These are phyloP conservation scores for Fomitopsis pulvina DNA, from an alignment of 768 basidiomycete genomes.

Conservation along the genomic window DNA sequence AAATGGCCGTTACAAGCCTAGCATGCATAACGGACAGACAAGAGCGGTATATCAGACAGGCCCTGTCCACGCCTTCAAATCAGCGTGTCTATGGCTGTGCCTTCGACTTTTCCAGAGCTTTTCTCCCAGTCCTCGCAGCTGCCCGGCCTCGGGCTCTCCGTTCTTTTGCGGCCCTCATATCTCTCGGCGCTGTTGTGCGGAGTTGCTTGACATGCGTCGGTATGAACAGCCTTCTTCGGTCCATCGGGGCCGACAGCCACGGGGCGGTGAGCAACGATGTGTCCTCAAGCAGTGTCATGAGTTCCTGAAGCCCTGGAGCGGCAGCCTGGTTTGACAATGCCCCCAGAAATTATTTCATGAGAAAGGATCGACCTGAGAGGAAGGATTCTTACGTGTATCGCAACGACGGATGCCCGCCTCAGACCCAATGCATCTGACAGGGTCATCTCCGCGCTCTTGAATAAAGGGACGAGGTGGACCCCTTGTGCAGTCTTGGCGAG, in stretches of 20 bases:
- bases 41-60: neutral
- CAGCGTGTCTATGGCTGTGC: too few species aligned
- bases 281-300: constrained; percentile 34
- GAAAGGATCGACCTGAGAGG: too few species aligned
- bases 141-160: constrained; percentile 42
- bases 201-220: constrained; percentile 81
- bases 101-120: neutral
- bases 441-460: constrained; percentile 55
- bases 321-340: constrained; percentile 27
- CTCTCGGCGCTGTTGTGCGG: constrained; percentile 69
- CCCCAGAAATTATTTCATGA: neutral
- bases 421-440: constrained; percentile 61
- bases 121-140: constrained; percentile 35
- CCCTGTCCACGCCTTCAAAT: neutral
- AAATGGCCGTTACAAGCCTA: too few species aligned
- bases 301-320: constrained; percentile 31
- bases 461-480: constrained; percentile 58
- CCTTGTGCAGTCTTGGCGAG: neutral
- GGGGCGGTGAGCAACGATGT: constrained; percentile 55
- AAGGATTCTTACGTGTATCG: constrained; percentile 65
- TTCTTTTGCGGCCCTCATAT: constrained; percentile 68
- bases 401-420: constrained; percentile 58
- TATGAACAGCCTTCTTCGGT: constrained; percentile 29
- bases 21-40: too few species aligned
- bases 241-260: constrained; percentile 42